A percentile compares a stretch with the other conserved stretches of the same genome.
phyloP scores from a whole-genome alignment of 108 stramenopile genomes.

The Nitzschia sp. region DNA sequence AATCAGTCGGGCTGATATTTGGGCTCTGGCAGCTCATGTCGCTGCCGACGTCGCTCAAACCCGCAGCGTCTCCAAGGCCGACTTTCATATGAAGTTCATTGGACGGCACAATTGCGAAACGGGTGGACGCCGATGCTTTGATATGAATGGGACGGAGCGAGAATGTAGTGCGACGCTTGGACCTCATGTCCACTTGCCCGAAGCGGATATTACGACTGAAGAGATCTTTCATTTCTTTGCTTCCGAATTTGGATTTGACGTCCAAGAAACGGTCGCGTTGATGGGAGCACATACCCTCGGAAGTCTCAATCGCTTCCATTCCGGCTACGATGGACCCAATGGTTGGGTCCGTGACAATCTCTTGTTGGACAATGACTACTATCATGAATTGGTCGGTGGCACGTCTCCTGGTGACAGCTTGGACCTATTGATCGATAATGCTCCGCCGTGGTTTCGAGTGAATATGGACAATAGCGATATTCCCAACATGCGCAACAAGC shows the following conservation, averaged over 20 bases:
- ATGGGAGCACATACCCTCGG: conserved; percentile 64
- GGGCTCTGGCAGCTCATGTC: conserved; percentile 45
- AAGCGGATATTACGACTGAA: conserved; percentile 25
- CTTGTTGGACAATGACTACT: conserved; percentile 16
- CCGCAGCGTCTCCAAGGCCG: conserved; percentile 12
- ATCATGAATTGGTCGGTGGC: conserved; percentile 4
- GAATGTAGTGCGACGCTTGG: conserved; percentile 5
- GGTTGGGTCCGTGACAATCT: conserved; percentile 18
- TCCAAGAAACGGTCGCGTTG: conserved; percentile 47
- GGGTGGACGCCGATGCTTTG: conserved; percentile 8
- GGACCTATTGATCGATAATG: conserved; percentile 8
- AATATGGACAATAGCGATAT: conserved; percentile 19
- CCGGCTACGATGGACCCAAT: conserved; percentile 39
- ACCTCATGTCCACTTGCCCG: conserved; percentile 9
- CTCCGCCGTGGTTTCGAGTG: conserved; percentile 4
- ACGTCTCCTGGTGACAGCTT: background rate
- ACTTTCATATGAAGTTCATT: conserved; percentile 29
- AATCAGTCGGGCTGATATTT: conserved; percentile 53
- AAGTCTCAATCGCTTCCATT: conserved; percentile 28
- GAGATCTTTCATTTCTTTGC: conserved; percentile 32
- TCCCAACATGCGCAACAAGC: conserved; percentile 31
- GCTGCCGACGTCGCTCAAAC: conserved; percentile 35
- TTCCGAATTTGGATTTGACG: conserved; percentile 39
- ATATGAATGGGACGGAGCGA: conserved; percentile 1
- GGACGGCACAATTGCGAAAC: conserved; percentile 20